These are phyloP conservation scores for Onygenales sp. DNA, from an alignment of 2,329 filamentous ascomycete genomes.

Conservation along the genomic window DNA sequence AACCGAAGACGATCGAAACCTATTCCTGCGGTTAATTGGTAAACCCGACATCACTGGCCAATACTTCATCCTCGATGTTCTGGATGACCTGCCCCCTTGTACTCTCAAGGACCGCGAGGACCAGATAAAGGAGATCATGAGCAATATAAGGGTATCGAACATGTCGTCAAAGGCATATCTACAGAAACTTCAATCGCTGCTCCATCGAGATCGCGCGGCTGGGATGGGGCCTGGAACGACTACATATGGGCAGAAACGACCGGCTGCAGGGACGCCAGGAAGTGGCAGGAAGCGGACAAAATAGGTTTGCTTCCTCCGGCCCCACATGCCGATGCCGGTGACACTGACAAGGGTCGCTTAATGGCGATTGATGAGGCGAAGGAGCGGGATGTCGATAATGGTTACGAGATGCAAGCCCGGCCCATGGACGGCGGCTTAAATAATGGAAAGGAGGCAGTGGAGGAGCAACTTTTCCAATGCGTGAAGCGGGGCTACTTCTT, in stretches of 20 bases:
- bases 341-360: too few relatives aligned
- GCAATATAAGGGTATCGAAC: constrained; percentile 41
- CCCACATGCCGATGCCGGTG: too few relatives aligned
- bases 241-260: constrained; percentile 21
- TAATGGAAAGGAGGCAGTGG: background rate
- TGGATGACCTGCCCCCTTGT: constrained; percentile 24
- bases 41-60: constrained; percentile 13
- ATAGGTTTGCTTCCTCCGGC: constrained; percentile 7
- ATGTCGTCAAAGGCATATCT: constrained; percentile 28
- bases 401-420: background rate
- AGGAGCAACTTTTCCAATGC: too few relatives aligned
- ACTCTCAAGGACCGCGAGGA: constrained; percentile 21
- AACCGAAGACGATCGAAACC: constrained; percentile 32
- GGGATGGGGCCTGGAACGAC: constrained; percentile 9
- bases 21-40: constrained; percentile 33
- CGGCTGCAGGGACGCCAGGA: constrained; percentile 16
- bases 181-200: constrained; percentile 22
- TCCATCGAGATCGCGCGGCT: constrained; percentile 12
- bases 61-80: constrained; percentile 30
- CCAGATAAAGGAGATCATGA: constrained; percentile 23
- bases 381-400: background rate
- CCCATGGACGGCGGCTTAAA: background rate
- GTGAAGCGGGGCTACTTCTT: background rate
- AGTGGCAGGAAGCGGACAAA: constrained; percentile 24
- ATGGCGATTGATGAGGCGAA: background rate